Base-by-base conservation (phyloP, 345 rosid species). In the Gossypium anomalum region DNA sequence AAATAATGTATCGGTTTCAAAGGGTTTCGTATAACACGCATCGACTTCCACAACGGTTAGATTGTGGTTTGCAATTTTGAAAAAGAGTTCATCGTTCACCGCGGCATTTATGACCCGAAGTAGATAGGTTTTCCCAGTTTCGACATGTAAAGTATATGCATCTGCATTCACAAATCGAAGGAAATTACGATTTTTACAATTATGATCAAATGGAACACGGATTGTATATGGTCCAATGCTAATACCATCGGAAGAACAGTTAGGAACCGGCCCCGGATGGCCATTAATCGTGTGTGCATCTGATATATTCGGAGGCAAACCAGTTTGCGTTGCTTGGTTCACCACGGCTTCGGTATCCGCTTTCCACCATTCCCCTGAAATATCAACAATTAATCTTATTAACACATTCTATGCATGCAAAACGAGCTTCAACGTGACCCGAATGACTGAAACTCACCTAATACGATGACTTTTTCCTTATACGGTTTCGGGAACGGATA, bases 311-410 rank as follows among this genome's bases (percentile, higher is more conserved):
- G 94, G 93, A 11, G 97, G 67, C 61, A 84, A 41, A 71, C 94
- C 94, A 34, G 82, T 64, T 57, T 79, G 77, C 64, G 67, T 73
- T 2, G 92, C 76, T 63, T 87, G 92, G 2, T 61, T 85, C 65
- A 90, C 49, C 71, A 92, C 84, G 22, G 85, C 84, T 82, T 92
- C 93, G 20, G 87, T 89, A 76, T 90, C 89, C 2, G 89, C 82
- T 77, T 90, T 92, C 94, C 94, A 92, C 97, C 97, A 92, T 83
- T 92, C 94, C 27, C 90, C 97, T 92, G 22, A 67, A 57, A 60
- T 14, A 47, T 15, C 2, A 25, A 9, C 27, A n/a, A 34, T 70
- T n/a, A 52, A 11, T 27, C 61, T 51, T 41, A 11, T 51, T 29
- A 25, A 57, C 12, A 51, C 19, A 9, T 27, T 69, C n/a, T 43